Conservation (phyloP, 2,329 filamentous ascomycete genomes). For the Exophiala bonariae region DNA sequence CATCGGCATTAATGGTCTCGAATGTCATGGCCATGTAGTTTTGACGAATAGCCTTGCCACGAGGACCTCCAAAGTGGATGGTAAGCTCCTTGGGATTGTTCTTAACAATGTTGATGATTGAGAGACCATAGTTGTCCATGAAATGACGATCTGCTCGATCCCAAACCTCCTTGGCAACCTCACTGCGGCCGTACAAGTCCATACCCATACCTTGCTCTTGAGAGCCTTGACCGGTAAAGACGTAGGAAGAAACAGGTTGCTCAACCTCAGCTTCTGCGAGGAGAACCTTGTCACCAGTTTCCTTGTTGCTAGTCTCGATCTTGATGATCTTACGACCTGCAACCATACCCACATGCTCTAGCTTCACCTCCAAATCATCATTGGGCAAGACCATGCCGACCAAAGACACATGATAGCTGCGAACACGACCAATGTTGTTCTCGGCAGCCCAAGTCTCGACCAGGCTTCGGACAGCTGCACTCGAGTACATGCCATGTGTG, state of each 20-base stretch:
- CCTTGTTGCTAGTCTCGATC: slow-evolving; percentile 92
- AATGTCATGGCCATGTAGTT: slow-evolving; percentile 99
- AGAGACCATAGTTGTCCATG: slow-evolving; percentile 97
- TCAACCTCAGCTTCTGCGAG: slow-evolving; percentile 96
- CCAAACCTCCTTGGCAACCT: slow-evolving; percentile 96
- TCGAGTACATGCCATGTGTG: slow-evolving; percentile 99
- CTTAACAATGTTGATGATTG: slow-evolving; percentile 97
- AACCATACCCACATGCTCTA: slow-evolving; percentile 97
- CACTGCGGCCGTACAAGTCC: slow-evolving; percentile 92
- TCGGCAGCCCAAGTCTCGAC: slow-evolving; percentile 99
- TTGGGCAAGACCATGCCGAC: slow-evolving; percentile 99
- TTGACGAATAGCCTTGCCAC: slow-evolving; percentile 93
- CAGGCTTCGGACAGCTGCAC: slow-evolving; percentile 89
- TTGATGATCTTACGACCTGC: slow-evolving; percentile 99
- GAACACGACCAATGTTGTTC: slow-evolving; percentile 95
- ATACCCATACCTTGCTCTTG: slow-evolving; percentile 99
- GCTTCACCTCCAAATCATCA: slow-evolving; percentile 89
- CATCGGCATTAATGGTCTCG: slow-evolving; percentile 92
- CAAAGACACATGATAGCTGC: slow-evolving; percentile 93
- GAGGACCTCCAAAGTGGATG: slow-evolving; percentile 94
- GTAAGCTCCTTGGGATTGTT: slow-evolving; percentile 99
- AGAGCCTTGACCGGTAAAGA: slow-evolving; percentile 97
- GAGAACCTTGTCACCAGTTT: slow-evolving; percentile 94
- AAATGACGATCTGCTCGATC: slow-evolving; percentile 97
- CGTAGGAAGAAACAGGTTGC: slow-evolving; percentile 93